A percentile compares a stretch with the other conserved stretches of the same genome.
Evolutionary conservation across 139 green algal species (phyloP).

Genomic region (Diplosphaera chodatii): DNA sequence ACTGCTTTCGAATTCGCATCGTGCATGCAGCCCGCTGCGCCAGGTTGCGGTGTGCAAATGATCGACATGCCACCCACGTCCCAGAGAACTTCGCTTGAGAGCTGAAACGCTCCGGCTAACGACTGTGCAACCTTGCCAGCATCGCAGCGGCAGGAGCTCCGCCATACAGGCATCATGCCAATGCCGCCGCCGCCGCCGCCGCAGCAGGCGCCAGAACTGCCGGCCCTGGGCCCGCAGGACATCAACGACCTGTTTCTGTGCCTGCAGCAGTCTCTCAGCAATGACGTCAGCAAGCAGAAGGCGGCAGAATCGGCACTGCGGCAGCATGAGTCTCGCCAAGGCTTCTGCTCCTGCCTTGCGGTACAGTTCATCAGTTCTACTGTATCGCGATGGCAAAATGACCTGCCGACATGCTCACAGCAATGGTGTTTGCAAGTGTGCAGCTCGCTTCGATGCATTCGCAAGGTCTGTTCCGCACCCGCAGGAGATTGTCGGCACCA

Average conservation of each 20-base stretch:
- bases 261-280: constrained; percentile 53
- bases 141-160: too few species aligned
- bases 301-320: constrained; percentile 58
- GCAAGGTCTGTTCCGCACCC: not conserved
- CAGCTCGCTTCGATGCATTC: too few species aligned
- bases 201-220: not conserved
- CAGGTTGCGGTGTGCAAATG: too few species aligned
- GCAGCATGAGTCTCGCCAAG: constrained; percentile 45
- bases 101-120: too few species aligned
- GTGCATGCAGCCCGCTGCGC: too few species aligned
- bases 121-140: too few species aligned
- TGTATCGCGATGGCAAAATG: not conserved
- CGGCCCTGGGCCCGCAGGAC: constrained; percentile 23
- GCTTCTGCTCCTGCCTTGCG: constrained; percentile 80
- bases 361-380: constrained; percentile 27
- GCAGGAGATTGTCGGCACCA: constrained; percentile 72
- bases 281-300: constrained; percentile 51
- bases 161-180: not conserved
- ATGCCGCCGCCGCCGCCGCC: not conserved
- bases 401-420: not conserved
- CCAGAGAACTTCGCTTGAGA: too few species aligned
- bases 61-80: too few species aligned
- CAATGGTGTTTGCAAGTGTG: too few species aligned
- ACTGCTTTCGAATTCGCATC: too few species aligned
- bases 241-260: constrained; percentile 32